Evolutionary conservation across 805 yeast genomes (phyloP), one percentile per base, ranked within the genome.

Genomic region (Jamesozyma gamospora): DNA sequence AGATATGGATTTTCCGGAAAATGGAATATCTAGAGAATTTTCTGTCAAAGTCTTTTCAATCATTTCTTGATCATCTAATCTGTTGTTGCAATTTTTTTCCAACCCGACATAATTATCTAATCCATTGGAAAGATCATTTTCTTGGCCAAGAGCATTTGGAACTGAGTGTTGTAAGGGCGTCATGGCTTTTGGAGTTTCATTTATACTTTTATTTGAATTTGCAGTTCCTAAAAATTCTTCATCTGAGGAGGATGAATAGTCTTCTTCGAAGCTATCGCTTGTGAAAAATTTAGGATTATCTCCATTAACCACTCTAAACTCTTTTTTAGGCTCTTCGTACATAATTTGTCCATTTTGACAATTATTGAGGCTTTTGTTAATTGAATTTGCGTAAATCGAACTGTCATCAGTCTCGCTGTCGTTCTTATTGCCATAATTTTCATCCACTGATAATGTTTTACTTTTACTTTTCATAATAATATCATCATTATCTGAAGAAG

Each of bases 291-390:
- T 51, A 2, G 62, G 55, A 4, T 49, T 47, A 27, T 54, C 57
- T 26, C 56, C 59, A 19, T 59, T 59, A 4, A 53, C 62, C 7
- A 59, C 56, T 31, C 64, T 48, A 30, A 53, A 57, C 8, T 37
- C 48, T 34, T 53, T 47, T 8, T 40, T 40, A 4, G 43, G 44
- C 18, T 37, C 45, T 10, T 38, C 39, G 25, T 32, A 27, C 11
- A 25, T 13, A 12, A 17, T 12, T 12, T 21, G 28, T 21, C 12
- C 36, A 15, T 9, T 5, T n/a, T 14, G 8, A 14, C 11, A 16
- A 5, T 12, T 13, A 18, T 11, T 18, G 21, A 18, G 4, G 9
- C 13, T 13, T 26, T 19, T n/a, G 8, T 10, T 4, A 29, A n/a
- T 29, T 4, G 32, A 29, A 9, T 15, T 29, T n/a, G 9, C 8